Conservation (phyloP, 495 filamentous ascomycete species). For the Cudoniella acicularis region DNA sequence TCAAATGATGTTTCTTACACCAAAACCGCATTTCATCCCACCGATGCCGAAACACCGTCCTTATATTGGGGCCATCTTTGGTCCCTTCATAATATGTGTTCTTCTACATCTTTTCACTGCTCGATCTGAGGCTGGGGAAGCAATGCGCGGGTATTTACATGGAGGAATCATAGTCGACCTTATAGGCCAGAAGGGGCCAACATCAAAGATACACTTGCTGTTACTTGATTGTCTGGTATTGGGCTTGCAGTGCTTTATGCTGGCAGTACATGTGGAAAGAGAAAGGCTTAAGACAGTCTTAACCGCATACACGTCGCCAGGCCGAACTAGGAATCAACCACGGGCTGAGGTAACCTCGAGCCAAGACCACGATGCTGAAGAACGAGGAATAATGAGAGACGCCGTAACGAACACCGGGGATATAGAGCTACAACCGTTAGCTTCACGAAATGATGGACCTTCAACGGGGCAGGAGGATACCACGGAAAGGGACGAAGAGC, state of each 20-base stretch:
- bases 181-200: slow-evolving; percentile 76
- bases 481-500: slow-evolving; percentile 36
- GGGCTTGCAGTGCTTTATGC: slow-evolving; percentile 66
- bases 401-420: slow-evolving; percentile 37
- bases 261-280: slow-evolving; percentile 68
- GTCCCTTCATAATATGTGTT: slow-evolving; percentile 68
- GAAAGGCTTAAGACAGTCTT: slow-evolving; percentile 44
- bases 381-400: slow-evolving; percentile 65
- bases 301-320: slow-evolving; percentile 21
- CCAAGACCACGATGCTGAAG: slow-evolving; percentile 79
- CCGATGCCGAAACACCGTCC: slow-evolving; percentile 64
- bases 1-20: slow-evolving; percentile 75
- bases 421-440: slow-evolving; percentile 47
- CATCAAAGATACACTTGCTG: slow-evolving; percentile 60
- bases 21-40: slow-evolving; percentile 57
- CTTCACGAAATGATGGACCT: slow-evolving; percentile 16
- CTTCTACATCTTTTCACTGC: slow-evolving; percentile 63
- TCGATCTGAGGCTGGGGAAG: slow-evolving; percentile 65
- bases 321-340: slow-evolving; percentile 14
- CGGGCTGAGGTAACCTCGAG: slow-evolving; percentile 21
- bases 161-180: slow-evolving; percentile 85
- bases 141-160: slow-evolving; percentile 75
- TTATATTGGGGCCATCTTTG: slow-evolving; percentile 66
- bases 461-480: slow-evolving; percentile 12
- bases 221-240: slow-evolving; percentile 63